Base-by-base conservation (phyloP, 257 asterid species). In the Scutellaria baicalensis region DNA sequence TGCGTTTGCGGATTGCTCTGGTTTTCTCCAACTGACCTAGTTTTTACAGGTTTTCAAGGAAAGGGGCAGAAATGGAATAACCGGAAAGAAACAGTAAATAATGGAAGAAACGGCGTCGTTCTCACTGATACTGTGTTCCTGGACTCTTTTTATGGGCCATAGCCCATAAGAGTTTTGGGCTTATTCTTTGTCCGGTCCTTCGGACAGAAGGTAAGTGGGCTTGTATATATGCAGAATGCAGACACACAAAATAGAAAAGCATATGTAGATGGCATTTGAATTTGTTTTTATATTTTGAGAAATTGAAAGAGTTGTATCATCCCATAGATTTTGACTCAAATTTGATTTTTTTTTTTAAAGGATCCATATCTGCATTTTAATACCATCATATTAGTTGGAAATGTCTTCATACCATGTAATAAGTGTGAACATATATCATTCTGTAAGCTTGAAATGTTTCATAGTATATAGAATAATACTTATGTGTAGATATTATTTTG, bases 11-110 rank as follows among this genome's bases (percentile, higher is more conserved):
- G 47, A 20, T n/a, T 59, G 61, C 31, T 18, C 47, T 35, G 66
- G 42, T 20, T 58, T 45, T 56, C 43, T 79, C 43, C 61, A 33
- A 74, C 56, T 64, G 74, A 70, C 82, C 79, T 73, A 67, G 49
- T 55, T 73, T 35, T 49, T 64, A 38, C 71, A 54, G 78, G 56
- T 39, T 39, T 74, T 23, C 56, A 62, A 20, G 72, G 66, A 10
- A 6, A 40, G 70, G 81, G 81, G 62, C 73, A 70, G 3, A 59
- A 51, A 59, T 31, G 81, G 70, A 65, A 76, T 27, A 45, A 8
- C 13, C 6, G 1, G 33, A 43, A 12, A 55, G 60, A 55, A 55
- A 12, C 27, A 14, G 18, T 3, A 36, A 33, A 40, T 18, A 40
- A 10, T 5, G 23, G 47, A 14, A n/a, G 59, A 38, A 65, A 71